phyloP scores from a whole-genome alignment of 2,329 filamentous ascomycete species.

The Fusarium heterosporum region DNA sequence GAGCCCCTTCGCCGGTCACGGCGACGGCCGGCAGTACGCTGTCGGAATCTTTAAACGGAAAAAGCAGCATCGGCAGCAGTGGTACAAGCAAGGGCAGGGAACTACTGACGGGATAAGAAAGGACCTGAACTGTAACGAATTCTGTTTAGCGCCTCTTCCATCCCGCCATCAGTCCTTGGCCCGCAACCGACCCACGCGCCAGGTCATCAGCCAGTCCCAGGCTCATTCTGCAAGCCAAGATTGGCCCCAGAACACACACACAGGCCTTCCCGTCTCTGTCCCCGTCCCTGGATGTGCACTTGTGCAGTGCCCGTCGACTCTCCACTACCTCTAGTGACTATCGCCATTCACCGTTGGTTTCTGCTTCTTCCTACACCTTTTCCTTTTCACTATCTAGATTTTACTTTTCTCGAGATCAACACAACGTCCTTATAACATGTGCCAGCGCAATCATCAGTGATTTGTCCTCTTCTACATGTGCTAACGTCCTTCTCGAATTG shows the following conservation, averaged over 20 bases:
- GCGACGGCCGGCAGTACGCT: constrained; percentile 23
- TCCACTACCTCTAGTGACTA: constrained; percentile 38
- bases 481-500: constrained; percentile 38
- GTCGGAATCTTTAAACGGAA: constrained; percentile 16
- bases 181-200: constrained; percentile 39
- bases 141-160: constrained; percentile 47
- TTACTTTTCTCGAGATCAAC: constrained; percentile 10
- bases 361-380: constrained; percentile 38
- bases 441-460: constrained; percentile 11
- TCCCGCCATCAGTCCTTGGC: constrained; percentile 46
- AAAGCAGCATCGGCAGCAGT: not conserved
- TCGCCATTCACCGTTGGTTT: constrained; percentile 40
- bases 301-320: constrained; percentile 19
- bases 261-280: constrained; percentile 37
- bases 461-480: constrained; percentile 36
- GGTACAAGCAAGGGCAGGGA: constrained; percentile 3
- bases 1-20: constrained; percentile 28
- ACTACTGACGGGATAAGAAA: constrained; percentile 24
- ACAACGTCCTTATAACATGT: constrained; percentile 4
- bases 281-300: constrained; percentile 29
- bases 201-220: constrained; percentile 39
- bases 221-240: constrained; percentile 33
- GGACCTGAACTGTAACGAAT: constrained; percentile 43
- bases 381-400: constrained; percentile 24
- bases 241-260: constrained; percentile 37